phyloP scores from a whole-genome alignment of 805 yeast genomes.

The Maudiozyma pseudohumilis region DNA sequence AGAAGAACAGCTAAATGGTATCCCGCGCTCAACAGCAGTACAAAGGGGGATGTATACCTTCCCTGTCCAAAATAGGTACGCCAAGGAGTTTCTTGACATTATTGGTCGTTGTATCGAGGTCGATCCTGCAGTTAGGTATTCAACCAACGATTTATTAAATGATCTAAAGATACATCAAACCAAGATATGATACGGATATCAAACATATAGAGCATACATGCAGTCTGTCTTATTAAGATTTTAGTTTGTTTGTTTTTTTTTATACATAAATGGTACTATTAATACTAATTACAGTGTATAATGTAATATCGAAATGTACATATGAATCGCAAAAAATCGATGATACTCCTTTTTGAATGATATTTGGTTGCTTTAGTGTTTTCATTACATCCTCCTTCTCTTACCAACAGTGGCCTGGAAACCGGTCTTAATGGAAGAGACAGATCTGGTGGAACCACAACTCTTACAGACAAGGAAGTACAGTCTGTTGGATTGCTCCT shows the following conservation, averaged over 20 bases:
- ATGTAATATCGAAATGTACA: slow-evolving; percentile 5
- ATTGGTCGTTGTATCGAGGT: slow-evolving; percentile 52
- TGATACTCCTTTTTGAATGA: slow-evolving; percentile 2
- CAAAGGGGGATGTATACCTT: slow-evolving; percentile 49
- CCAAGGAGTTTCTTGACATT: slow-evolving; percentile 44
- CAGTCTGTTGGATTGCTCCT: slow-evolving; percentile 92
- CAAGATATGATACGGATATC: background rate
- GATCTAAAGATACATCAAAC: slow-evolving; percentile 25
- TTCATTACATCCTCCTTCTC: slow-evolving; percentile 52
- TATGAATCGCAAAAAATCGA: slow-evolving; percentile 2
- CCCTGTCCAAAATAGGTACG: slow-evolving; percentile 33
- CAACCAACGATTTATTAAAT: slow-evolving; percentile 47
- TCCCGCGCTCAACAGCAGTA: slow-evolving; percentile 68
- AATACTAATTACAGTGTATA: background rate
- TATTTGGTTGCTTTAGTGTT: slow-evolving; percentile 1
- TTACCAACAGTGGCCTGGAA: slow-evolving; percentile 96
- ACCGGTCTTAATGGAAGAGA: slow-evolving; percentile 96
- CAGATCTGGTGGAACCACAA: slow-evolving; percentile 96
- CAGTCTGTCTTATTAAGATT: background rate
- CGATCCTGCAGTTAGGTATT: slow-evolving; percentile 54
- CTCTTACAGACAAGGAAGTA: slow-evolving; percentile 96
- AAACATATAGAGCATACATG: background rate
- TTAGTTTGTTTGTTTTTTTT: background rate
- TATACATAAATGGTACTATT: background rate
- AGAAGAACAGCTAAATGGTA: slow-evolving; percentile 73